phyloP scores from a whole-genome alignment of 2,329 filamentous ascomycete species.

The Exserohilum turcica region DNA sequence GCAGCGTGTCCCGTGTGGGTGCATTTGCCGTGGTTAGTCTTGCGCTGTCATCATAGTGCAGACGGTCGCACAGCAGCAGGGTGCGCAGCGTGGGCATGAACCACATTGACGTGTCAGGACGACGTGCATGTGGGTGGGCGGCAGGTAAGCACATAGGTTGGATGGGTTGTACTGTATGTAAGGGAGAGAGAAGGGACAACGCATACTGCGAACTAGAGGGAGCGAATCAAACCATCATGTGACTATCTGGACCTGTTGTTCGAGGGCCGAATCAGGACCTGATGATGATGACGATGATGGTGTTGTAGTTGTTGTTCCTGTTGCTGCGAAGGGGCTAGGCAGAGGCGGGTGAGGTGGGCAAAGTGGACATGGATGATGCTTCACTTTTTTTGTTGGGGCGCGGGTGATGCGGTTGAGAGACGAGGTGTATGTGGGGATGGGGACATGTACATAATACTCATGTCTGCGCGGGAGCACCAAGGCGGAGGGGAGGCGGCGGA shows the following conservation, averaged over 20 bases:
- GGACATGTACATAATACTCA: too few species aligned
- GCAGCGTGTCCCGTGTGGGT: too few species aligned
- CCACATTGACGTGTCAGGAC: constrained; percentile 42
- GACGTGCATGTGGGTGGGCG: not conserved
- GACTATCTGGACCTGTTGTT: not conserved
- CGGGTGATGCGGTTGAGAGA: not conserved
- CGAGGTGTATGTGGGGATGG: too few species aligned
- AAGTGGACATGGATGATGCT: constrained; percentile 32
- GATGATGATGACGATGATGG: not conserved
- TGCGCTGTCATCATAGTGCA: not conserved
- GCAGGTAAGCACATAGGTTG: not conserved
- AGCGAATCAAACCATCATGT: constrained; percentile 18
- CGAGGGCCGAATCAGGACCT: not conserved
- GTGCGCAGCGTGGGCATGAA: constrained; percentile 31
- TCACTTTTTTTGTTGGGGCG: constrained; percentile 25
- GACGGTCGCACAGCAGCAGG: not conserved
- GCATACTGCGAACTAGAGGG: constrained; percentile 30
- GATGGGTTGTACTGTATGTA: not conserved
- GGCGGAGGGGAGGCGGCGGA: too few species aligned
- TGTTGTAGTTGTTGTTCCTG: not conserved
- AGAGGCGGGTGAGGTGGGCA: not conserved
- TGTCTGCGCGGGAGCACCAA: too few species aligned
- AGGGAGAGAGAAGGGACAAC: constrained; percentile 20
- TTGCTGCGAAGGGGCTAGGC: not conserved
- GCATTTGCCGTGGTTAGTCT: not conserved